phyloP scores from a whole-genome alignment of 306 rosid species.

The Cicer arietinum region DNA sequence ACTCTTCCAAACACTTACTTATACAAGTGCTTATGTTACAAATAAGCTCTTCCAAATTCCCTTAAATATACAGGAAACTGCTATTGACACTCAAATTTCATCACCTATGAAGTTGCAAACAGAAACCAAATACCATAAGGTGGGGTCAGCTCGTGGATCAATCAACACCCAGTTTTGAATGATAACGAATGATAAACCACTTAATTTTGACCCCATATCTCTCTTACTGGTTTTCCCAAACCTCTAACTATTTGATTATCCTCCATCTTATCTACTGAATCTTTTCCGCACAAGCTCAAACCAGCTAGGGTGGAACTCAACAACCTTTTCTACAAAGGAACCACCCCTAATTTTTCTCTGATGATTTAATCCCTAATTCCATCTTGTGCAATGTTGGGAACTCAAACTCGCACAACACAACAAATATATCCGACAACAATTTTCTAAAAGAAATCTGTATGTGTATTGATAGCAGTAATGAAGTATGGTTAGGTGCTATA shows the following conservation, averaged over 20 bases:
- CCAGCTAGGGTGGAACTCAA: background rate
- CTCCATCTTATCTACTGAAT: conserved; percentile 11
- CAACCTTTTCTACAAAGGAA: background rate
- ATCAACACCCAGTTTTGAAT: background rate
- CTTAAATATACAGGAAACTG: conserved; percentile 4
- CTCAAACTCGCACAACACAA: conserved; percentile 4
- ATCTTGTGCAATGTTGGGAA: background rate
- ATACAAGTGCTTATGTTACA: background rate
- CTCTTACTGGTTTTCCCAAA: background rate
- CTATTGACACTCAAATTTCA: conserved; percentile 26
- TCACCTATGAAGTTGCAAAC: background rate
- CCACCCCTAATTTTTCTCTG: background rate
- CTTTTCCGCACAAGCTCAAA: background rate
- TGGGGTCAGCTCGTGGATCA: background rate
- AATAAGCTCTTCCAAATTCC: conserved; percentile 3
- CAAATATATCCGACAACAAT: background rate
- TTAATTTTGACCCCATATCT: conserved; percentile 1
- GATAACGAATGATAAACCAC: background rate
- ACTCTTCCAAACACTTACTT: background rate
- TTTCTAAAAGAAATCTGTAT: background rate
- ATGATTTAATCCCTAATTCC: background rate
- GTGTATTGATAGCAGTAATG: background rate
- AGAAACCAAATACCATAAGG: background rate
- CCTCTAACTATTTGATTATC: background rate
- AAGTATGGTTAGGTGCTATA: background rate